These are phyloP conservation scores for Tuber microsphaerosporum DNA, from an alignment of 495 filamentous ascomycete genomes.

Conservation along the genomic window DNA sequence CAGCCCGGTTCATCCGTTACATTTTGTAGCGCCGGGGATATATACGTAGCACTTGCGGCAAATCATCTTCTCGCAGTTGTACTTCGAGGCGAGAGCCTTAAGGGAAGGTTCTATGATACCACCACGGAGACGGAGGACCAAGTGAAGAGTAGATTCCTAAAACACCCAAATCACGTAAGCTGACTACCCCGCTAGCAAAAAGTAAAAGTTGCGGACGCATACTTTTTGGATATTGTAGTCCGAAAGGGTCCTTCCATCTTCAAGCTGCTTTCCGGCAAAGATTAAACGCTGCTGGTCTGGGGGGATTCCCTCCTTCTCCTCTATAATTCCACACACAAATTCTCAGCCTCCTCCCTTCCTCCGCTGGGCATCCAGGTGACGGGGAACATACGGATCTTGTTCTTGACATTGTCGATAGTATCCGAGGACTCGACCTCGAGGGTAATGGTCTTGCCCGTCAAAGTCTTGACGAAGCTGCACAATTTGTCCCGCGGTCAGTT, in stretches of 20 bases:
- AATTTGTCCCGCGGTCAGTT: constrained; percentile 44
- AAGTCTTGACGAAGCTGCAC: constrained; percentile 88
- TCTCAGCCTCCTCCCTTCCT: constrained; percentile 28
- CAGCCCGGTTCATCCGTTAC: constrained; percentile 11
- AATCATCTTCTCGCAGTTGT: constrained; percentile 99
- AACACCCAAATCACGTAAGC: constrained; percentile 23
- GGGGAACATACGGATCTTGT: constrained; percentile 55
- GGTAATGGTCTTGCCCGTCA: constrained; percentile 99
- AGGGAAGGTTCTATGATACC: constrained; percentile 99
- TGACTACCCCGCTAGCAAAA: constrained; percentile 9
- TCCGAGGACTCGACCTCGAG: constrained; percentile 98
- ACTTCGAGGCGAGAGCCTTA: constrained; percentile 96
- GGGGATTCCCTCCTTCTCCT: constrained; percentile 99
- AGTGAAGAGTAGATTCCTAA: constrained; percentile 96
- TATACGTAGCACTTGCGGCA: constrained; percentile 99
- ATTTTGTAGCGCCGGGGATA: constrained; percentile 28
- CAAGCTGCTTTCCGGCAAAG: constrained; percentile 99
- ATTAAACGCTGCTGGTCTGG: constrained; percentile 99
- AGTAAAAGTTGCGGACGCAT: constrained; percentile 40
- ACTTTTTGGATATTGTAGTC: constrained; percentile 99
- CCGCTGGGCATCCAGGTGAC: background rate
- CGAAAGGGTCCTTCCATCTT: constrained; percentile 95
- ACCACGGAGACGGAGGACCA: constrained; percentile 98
- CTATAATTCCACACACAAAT: constrained; percentile 54
- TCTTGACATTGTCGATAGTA: constrained; percentile 98